Conservation (phyloP, 176 grass and related monocot species). For the Neostapfia colusana region DNA sequence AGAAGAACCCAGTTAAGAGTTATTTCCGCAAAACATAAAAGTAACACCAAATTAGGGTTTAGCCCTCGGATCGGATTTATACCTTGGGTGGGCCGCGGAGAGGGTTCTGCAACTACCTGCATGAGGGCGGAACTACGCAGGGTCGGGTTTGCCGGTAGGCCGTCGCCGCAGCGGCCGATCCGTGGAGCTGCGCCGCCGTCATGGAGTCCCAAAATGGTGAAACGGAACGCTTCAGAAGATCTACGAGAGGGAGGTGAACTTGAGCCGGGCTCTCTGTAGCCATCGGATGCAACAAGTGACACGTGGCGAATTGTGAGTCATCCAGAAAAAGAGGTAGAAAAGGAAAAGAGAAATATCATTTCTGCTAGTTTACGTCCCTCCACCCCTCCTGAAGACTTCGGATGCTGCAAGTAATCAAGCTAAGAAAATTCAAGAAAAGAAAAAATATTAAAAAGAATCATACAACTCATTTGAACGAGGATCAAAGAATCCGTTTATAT, state of each 20-base stretch:
- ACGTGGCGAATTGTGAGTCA: neutral
- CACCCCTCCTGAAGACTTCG: neutral
- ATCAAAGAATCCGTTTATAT: neutral
- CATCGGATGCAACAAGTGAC: neutral
- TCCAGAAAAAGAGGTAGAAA: neutral
- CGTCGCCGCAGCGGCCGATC: constrained; percentile 18
- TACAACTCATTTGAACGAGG: neutral
- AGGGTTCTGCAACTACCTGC: neutral
- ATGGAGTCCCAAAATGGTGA: constrained; percentile 18
- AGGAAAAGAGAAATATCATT: neutral
- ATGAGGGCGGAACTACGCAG: constrained; percentile 3
- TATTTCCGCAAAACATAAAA: neutral
- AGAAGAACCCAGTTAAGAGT: neutral
- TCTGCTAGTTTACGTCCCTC: neutral
- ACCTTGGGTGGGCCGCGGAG: constrained; percentile 38
- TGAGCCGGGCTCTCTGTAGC: neutral
- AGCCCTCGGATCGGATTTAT: neutral
- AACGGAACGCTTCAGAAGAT: neutral
- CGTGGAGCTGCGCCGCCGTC: constrained; percentile 47
- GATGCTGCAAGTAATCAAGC: neutral
- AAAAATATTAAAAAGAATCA: too few species aligned
- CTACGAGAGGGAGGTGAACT: neutral
- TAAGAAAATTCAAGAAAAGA: neutral
- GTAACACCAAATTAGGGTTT: neutral
- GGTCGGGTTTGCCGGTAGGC: neutral